Evolutionary conservation across 345 rosid species (phyloP), one percentile per base, ranked within the genome.

Genomic region (Dipteronia dyeriana): DNA sequence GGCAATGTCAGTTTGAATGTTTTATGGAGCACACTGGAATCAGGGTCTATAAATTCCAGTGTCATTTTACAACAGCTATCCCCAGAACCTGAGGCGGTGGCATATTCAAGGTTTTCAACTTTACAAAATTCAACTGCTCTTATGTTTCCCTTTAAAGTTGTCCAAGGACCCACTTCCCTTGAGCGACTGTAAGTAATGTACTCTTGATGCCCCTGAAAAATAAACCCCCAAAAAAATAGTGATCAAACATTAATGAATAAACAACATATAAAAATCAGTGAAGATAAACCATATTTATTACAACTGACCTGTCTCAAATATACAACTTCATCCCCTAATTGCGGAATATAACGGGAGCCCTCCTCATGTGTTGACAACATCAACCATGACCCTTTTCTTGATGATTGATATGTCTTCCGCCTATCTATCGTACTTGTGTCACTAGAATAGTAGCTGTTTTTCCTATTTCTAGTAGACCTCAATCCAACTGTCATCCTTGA

Each of bases 51-150:
- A 87, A 94, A 94, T 82, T 77, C 85, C 39, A 97, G 98, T 2
- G 83, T 92, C 94, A 97, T 81, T 90, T 92, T 94, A 80, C 99
- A 97, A 85, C 99, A 92, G 90, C 96, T 86, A 80, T 97, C 99
- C 54, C 99, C 99, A 73, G 98, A 92, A 74, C 99, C 99, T 39
- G 99, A 86, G 76, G 83, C 82, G n/a, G 92, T 82, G 67, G 97
- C 88, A 83, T 97, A 97, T 79, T 91, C 94, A 19, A 97, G 99
- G 66, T 76, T 78, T 86, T 87, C 97, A 75, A 94, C 88, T 82
- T 85, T 86, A 79, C 99, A 94, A 80, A 87, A 90, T 83, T 97
- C 99, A 67, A 91, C 97, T 26, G 97, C 90, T 78, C 88, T 90
- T 75, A 97, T 76, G 73, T 74, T 83, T 39, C 87, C 95, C 80